phyloP scores from a whole-genome alignment of 495 filamentous ascomycete species.

The Penicillium daleae region DNA sequence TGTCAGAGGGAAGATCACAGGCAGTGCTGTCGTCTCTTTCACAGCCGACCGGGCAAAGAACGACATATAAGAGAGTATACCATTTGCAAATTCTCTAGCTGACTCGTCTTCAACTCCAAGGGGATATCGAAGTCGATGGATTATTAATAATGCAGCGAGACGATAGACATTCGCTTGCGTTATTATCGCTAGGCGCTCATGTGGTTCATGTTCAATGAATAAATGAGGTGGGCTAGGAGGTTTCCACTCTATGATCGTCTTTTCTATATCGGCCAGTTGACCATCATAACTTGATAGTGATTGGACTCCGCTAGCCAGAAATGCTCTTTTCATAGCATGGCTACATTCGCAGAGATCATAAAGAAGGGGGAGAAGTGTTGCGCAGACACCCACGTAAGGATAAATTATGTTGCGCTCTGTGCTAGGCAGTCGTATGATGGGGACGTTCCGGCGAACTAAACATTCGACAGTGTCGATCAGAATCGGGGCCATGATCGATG shows the following conservation, averaged over 20 bases:
- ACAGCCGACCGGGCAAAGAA: slow-evolving; percentile 21
- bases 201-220: slow-evolving; percentile 17
- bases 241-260: slow-evolving; percentile 25
- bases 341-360: slow-evolving; percentile 39
- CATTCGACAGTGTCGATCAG: slow-evolving; percentile 38
- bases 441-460: slow-evolving; percentile 34
- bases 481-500: slow-evolving; percentile 35
- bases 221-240: slow-evolving; percentile 23
- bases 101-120: slow-evolving; percentile 28
- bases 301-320: background rate
- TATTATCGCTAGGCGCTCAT: slow-evolving; percentile 33
- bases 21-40: slow-evolving; percentile 24
- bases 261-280: slow-evolving; percentile 28
- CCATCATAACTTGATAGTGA: slow-evolving; percentile 10
- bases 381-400: slow-evolving; percentile 34
- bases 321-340: slow-evolving; percentile 20
- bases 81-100: slow-evolving; percentile 26
- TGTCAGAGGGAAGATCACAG: slow-evolving; percentile 32
- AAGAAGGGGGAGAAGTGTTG: slow-evolving; percentile 34
- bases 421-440: slow-evolving; percentile 29
- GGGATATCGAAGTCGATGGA: slow-evolving; percentile 37
- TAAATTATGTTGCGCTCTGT: slow-evolving; percentile 34
- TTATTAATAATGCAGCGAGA: slow-evolving; percentile 31
- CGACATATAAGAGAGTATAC: slow-evolving; percentile 29
- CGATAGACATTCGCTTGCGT: slow-evolving; percentile 39